phyloP scores from a whole-genome alignment of 768 basidiomycete species.

The Crassisporium funariophilum region DNA sequence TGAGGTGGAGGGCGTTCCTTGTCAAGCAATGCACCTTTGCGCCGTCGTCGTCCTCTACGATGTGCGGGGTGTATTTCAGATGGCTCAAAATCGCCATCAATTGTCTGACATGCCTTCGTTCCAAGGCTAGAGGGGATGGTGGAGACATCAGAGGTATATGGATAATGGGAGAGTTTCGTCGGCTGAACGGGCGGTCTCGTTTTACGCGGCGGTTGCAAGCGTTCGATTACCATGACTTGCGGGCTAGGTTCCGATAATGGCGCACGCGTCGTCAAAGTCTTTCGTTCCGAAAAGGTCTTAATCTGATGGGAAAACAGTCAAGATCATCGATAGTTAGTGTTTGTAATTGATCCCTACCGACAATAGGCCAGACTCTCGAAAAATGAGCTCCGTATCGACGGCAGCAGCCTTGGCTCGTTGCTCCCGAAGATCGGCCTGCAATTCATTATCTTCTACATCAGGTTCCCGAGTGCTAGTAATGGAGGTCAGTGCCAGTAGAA shows the following conservation, averaged over 20 bases:
- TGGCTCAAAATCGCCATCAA: too few species aligned
- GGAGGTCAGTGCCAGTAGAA: background rate
- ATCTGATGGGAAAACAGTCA: too few species aligned
- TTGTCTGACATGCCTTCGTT: conserved; percentile 12
- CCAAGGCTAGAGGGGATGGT: background rate
- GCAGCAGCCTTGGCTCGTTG: conserved; percentile 41
- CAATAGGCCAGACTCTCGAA: conserved; percentile 21
- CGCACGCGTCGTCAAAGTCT: background rate
- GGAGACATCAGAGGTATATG: conserved; percentile 30
- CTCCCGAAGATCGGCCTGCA: conserved; percentile 44
- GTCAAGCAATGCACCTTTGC: conserved; percentile 7
- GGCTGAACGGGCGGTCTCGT: conserved; percentile 44
- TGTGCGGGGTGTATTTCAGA: too few species aligned
- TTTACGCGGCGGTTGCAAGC: conserved; percentile 32
- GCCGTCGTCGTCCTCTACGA: conserved; percentile 18
- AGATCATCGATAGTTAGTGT: background rate
- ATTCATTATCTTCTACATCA: conserved; percentile 48
- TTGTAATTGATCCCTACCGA: conserved; percentile 11
- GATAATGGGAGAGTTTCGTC: conserved; percentile 30
- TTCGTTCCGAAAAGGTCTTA: background rate
- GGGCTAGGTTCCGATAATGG: conserved; percentile 15
- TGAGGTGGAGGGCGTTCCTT: conserved; percentile 33
- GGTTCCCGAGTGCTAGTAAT: conserved; percentile 47
- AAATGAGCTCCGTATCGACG: conserved; percentile 37
- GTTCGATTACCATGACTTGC: conserved; percentile 31